Percentiles rank a stretch among this genome's conserved stretches.
These are phyloP conservation scores for Leishmania martiniquensis DNA, from an alignment of 208 protist genomes.

Conservation along the genomic window DNA sequence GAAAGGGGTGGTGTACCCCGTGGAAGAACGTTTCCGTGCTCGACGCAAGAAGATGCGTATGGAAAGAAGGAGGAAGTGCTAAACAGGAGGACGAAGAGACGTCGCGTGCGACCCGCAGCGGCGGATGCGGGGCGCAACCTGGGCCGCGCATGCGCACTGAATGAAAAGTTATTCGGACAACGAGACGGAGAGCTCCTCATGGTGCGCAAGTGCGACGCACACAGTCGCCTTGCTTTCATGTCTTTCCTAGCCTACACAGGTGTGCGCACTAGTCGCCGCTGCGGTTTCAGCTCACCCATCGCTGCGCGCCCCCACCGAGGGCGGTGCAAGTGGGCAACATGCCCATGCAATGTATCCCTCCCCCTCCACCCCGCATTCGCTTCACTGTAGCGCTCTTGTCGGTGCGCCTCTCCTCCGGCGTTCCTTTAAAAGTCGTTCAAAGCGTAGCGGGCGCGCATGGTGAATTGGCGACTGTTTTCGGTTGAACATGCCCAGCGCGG, in stretches of 20 bases:
- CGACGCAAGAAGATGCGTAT: neutral
- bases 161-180: neutral
- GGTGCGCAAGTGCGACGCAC: neutral
- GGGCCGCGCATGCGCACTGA: neutral
- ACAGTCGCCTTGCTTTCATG: neutral
- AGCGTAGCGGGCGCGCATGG: slow-evolving; percentile 77
- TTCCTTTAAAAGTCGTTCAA: slow-evolving; percentile 79
- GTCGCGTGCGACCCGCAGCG: neutral
- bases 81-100: neutral
- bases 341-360: neutral
- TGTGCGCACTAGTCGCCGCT: neutral
- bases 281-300: neutral
- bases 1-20: neutral
- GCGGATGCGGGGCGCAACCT: neutral
- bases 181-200: neutral
- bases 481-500: slow-evolving; percentile 91
- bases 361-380: too few relatives aligned
- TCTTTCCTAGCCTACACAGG: neutral
- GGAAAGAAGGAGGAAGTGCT: neutral
- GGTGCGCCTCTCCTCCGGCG: neutral
- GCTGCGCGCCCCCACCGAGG: neutral
- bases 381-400: neutral
- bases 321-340: neutral
- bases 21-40: neutral
- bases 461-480: slow-evolving; percentile 90